Evolutionary conservation across 257 asterid species (phyloP), one percentile per base, ranked within the genome.

Genomic region (Rhazya stricta): DNA sequence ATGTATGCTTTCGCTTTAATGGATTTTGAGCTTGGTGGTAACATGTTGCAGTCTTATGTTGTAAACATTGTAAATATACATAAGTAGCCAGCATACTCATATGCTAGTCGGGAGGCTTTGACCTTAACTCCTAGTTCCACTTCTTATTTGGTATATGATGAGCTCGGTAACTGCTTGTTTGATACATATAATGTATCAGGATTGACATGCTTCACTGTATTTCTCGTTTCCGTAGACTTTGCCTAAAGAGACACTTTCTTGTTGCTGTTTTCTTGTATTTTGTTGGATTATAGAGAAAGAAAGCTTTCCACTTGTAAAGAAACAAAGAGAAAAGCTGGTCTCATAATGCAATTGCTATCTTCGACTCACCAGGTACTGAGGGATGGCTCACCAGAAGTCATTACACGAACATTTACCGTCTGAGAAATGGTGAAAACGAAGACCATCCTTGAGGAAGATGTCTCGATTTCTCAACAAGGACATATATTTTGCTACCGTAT

Each of bases 391-490:
- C 89, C 87, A 80, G 67, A 83, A 87, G 68, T 87, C 91, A 66
- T 82, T 84, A 81, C 95, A 89, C 34, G 91, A 86, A 81, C 89
- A 89, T 79, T 80, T 80, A 67, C 95, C 91, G 45, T 87, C 79
- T 41, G 62, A 77, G 80, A 89, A 89, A 79, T 83, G 91, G 80
- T 87, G 92, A 81, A 86, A 87, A 2, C 86, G 83, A 19, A 67
- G 65, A 45, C 95, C 89, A 39, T 89, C 92, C 78, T 88, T 89
- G 27, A 89, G 80, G 69, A 86, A 77, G 77, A 89, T 89, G 63
- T 83, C 86, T 56, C 84, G 73, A 73, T 79, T 85, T 78, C 83
- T 84, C 78, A 79, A 81, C 79, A 83, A 72, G 57, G 95, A 87
- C 71, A 89, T 75, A 73, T 80, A 82, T 76, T 89, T 83, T 11